Evolutionary conservation across 768 basidiomycete genomes (phyloP), one percentile per base, ranked within the genome.

Genomic region (Mycena rosella): DNA sequence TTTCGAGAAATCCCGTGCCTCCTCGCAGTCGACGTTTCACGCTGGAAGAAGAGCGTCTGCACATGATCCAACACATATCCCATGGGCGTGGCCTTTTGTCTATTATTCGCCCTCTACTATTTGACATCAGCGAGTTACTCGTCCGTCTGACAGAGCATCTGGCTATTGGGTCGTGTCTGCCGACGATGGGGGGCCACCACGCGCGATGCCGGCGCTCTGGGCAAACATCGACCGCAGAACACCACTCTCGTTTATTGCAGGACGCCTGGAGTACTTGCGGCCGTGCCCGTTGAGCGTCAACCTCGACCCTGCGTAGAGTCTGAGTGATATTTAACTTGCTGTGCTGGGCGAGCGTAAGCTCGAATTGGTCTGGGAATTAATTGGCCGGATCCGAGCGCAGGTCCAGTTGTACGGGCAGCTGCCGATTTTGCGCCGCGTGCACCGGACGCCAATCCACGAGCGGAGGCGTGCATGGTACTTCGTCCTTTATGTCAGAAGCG

Each of bases 131-230:
- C 30, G 47, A 60, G 24, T 20, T 60, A 32, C 49, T 49, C 47
- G 22, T 36, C 7, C 27, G 29, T 22, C 38, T 60, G 15, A 17
- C 15, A 3, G 47, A 48, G 5, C 14, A 24, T 60, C 22, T 60
- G 58, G 58, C 14, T 24, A 13, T 32, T 48, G n/a, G 58, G 58
- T 10, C 45, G 24, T 17, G 58, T 60, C 32, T 60, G 57, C 32
- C 30, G 30, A 24, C 29, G 11, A 2, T 59, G 57, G 57, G 48
- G 27, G 29, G 29, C 57, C 29, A 30, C 45, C 30, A 48, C 44
- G 5, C 30, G 20, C 58, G 1, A 9, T 47, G 14, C 58, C 58
- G 5, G 32, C 32, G 5, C 30, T 60, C 47, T 49, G 58, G 58
- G 32, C 58, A 2, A 10, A 49, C 13, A 60, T 49, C 20, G 29